Base-by-base conservation (phyloP, 2,329 filamentous ascomycete genomes). In the Fusarium sambucinum region DNA sequence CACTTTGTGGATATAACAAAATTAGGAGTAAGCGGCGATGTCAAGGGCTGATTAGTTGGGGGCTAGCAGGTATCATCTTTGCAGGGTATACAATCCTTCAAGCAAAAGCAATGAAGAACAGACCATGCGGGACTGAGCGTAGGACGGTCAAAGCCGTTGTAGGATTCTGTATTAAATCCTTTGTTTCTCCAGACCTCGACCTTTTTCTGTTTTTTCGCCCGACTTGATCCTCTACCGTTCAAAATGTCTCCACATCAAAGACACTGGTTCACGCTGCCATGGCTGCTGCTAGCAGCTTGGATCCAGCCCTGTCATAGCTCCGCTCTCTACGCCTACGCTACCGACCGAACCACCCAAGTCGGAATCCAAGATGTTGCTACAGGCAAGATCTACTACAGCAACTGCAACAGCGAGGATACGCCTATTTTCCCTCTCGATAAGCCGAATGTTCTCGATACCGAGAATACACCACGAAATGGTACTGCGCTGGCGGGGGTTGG, bases 391-490 rank as follows among this genome's bases (percentile, higher is more conserved):
- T 53, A n/a, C 11, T 53, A 53, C 11, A 53, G 50, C 19, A 53
- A 17, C 19, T 53, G 50, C 27, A 53, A 53, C 3, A 53, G 50
- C 13, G 50, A 53, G 10, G 50, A 53, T 19, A 44, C 29, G 9
- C 50, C 50, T 12, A 44, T 53, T n/a, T 53, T 53, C 37, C 50
- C 50, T 14, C 37, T 53, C 19, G 50, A 53, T 12, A n/a, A 53
- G 19, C 50, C 50, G 9, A 53, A 53, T 16, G 19, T 53, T 8
- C 50, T 53, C 37, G 50, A 53, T 6, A 53, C 37, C 16, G 37
- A 53, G 8, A 53, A 53, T 10, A 53, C 21, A 19, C 50, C 50
- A 5, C 50, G 50, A 5, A 53, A 53, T 33, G 50, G 37, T 17
- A 53, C 50, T 33, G 50, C 50, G 8, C 37, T 53, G 19, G 50